These are phyloP conservation scores for Rostrohypoxylon terebratum DNA, from an alignment of 495 filamentous ascomycete genomes.

Conservation along the genomic window DNA sequence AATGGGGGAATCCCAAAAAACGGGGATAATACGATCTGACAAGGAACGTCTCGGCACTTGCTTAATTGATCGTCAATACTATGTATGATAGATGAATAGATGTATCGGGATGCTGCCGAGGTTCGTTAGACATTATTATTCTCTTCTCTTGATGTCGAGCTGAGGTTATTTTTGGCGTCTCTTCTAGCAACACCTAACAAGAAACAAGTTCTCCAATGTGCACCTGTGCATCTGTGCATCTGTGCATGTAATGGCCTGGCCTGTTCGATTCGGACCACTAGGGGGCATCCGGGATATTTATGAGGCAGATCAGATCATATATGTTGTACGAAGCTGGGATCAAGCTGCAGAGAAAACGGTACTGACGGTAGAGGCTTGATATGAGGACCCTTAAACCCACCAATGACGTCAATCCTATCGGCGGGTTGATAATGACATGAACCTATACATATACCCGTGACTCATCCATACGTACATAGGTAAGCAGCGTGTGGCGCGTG, in stretches of 20 bases:
- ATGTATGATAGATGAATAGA: no score
- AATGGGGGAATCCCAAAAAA: not conserved
- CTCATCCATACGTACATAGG: slow-evolving; percentile 9
- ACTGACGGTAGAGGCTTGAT: not conserved
- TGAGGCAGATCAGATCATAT: not conserved
- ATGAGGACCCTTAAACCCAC: slow-evolving; percentile 22
- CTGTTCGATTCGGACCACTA: not conserved
- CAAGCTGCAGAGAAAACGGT: not conserved
- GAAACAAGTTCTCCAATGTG: not conserved
- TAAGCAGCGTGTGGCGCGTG: slow-evolving; percentile 9
- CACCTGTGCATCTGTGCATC: no score
- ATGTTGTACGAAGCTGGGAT: slow-evolving; percentile 4
- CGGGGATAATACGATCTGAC: not conserved
- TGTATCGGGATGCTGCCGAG: slow-evolving; percentile 14
- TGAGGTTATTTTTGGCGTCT: not conserved
- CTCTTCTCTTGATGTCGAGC: no score
- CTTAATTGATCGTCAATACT: slow-evolving; percentile 11
- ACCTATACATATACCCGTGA: no score
- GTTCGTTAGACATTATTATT: not conserved
- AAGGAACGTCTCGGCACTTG: slow-evolving; percentile 6
- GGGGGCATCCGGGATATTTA: not conserved
- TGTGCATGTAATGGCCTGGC: no score
- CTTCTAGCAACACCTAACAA: not conserved
- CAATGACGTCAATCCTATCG: slow-evolving; percentile 31
- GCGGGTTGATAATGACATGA: slow-evolving; percentile 8